Evolutionary conservation across 805 yeast genomes (phyloP), one percentile per base, ranked within the genome.

Genomic region (Monosporozyma yasuniensis): DNA sequence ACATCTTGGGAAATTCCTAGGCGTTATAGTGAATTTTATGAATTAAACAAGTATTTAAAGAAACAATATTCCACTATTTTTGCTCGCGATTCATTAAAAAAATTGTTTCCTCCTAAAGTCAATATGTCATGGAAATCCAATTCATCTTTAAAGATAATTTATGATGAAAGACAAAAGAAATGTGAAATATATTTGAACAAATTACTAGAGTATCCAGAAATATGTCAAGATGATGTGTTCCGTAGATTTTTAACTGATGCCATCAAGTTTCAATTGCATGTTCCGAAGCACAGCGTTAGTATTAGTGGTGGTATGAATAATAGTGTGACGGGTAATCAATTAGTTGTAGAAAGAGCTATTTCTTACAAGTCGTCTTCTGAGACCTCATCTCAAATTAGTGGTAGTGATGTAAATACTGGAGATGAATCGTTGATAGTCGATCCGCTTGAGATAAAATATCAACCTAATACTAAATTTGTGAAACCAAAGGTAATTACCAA

Each of bases 1-100:
- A 87, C 90, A 0, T 84, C 87, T 0, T 91, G 97, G 97, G 80
- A 87, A 48, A 85, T 89, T n/a, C 91, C 96, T 0, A 70, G 96
- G 56, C 72, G 98, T 50, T 90, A 81, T 61, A 86, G 86, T 57
- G 96, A 91, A 61, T 90, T 90, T 64, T 81, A 74, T 65, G 78
- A 76, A 53, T 70, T 90, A 32, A 81, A 90, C 60, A 79, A 78
- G 52, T 80, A 84, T 53, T 67, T 90, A 56, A 78, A 74, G 50
- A 63, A 65, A 2, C 70, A 67, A 42, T 83, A 80, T 56, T 48
- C 49, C 10, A 75, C 80, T 0, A 70, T 67, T 44, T 80, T 83
- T 18, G 14, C 34, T 5, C 16, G 9, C 38, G 37, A 46, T 32
- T 27, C 23, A 11, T 89, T 42, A 11, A 61, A 61, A 48, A 72